These are phyloP conservation scores for Zygotorulaspora danielsina DNA, from an alignment of 805 yeast genomes.

Conservation along the genomic window DNA sequence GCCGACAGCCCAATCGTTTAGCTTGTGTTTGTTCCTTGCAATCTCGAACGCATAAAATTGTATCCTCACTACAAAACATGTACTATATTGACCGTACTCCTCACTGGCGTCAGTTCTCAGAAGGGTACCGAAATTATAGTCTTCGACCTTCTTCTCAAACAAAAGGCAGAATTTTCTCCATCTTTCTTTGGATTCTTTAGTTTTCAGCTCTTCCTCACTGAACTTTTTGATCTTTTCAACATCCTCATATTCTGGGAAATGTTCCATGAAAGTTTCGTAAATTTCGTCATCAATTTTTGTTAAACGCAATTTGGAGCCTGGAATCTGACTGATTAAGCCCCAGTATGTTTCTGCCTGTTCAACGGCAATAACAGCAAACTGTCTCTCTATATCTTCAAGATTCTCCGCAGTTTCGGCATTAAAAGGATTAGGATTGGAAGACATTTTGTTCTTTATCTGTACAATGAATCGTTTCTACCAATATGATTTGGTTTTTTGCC, in stretches of 20 bases:
- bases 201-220: conserved; percentile 78
- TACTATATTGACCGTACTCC: conserved; percentile 77
- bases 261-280: conserved; percentile 52
- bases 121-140: conserved; percentile 92
- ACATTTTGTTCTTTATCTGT: conserved; percentile 5
- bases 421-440: conserved; percentile 41
- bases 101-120: conserved; percentile 66
- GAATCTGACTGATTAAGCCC: conserved; percentile 65
- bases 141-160: conserved; percentile 77
- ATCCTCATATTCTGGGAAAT: conserved; percentile 84
- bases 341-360: conserved; percentile 94
- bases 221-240: conserved; percentile 53
- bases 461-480: neutral
- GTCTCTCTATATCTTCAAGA: conserved; percentile 92
- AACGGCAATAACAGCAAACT: conserved; percentile 96
- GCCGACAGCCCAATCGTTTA: conserved; percentile 81
- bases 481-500: too few species aligned
- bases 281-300: conserved; percentile 72
- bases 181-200: conserved; percentile 69
- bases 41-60: conserved; percentile 95
- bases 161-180: conserved; percentile 87
- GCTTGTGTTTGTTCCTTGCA: conserved; percentile 83
- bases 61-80: conserved; percentile 86
- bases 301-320: conserved; percentile 74
- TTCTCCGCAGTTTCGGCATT: conserved; percentile 91